phyloP scores from a whole-genome alignment of 2,329 filamentous ascomycete species.

The Neonectria hederae region DNA sequence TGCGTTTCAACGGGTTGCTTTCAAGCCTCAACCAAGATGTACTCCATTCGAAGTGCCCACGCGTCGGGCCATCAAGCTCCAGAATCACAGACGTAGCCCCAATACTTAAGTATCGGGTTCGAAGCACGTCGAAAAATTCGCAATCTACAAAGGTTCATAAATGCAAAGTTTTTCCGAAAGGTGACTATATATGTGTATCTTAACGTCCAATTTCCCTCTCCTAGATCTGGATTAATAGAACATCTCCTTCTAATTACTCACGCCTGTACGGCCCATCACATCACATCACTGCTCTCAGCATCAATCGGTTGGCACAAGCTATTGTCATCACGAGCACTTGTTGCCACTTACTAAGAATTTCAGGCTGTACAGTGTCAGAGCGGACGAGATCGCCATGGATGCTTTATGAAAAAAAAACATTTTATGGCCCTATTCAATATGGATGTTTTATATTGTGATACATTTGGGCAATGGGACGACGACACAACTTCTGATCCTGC shows the following conservation, averaged over 20 bases:
- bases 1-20: not conserved
- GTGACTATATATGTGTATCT: not conserved
- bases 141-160: not conserved
- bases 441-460: not conserved
- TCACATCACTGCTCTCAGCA: not conserved
- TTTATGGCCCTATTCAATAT: too few species aligned
- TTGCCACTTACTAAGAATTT: not conserved
- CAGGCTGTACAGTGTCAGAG: not conserved
- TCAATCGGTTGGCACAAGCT: not conserved
- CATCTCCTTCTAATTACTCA: not conserved
- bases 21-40: not conserved
- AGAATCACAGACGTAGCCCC: not conserved
- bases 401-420: too few species aligned
- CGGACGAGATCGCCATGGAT: not conserved
- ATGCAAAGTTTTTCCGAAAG: not conserved
- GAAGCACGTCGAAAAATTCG: not conserved
- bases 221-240: not conserved
- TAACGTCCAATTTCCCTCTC: too few species aligned
- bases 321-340: not conserved
- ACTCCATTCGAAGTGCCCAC: not conserved
- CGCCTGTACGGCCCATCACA: not conserved
- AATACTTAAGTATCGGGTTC: not conserved
- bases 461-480: not conserved
- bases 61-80: not conserved
- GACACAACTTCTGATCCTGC: not conserved